phyloP scores from a whole-genome alignment of 192 early-diverging fungal species.

The Gamsiella multidivaricata region DNA sequence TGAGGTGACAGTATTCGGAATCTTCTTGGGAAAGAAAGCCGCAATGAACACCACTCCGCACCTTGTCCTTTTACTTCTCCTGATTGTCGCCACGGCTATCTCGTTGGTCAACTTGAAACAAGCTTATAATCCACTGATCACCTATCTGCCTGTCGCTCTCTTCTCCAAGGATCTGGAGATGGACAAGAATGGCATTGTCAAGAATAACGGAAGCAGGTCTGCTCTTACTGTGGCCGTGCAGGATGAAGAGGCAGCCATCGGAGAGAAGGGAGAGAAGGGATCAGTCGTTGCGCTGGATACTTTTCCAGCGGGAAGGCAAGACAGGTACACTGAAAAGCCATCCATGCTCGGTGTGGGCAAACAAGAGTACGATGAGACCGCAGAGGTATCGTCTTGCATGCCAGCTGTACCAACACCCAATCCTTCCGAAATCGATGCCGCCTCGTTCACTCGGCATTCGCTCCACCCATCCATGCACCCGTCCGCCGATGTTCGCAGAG shows the following conservation, averaged over 20 bases:
- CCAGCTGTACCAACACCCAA: slow-evolving; percentile 43
- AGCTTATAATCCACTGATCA: slow-evolving; percentile 40
- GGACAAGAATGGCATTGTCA: slow-evolving; percentile 19
- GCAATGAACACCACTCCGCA: slow-evolving; percentile 54
- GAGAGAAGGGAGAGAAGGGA: not conserved
- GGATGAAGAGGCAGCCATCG: slow-evolving; percentile 12
- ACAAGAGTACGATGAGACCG: slow-evolving; percentile 37
- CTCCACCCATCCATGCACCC: not conserved
- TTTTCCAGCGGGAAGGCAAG: too few relatives aligned
- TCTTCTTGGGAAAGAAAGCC: slow-evolving; percentile 74
- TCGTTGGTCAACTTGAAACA: slow-evolving; percentile 27
- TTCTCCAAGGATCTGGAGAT: slow-evolving; percentile 45
- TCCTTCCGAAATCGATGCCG: slow-evolving; percentile 22
- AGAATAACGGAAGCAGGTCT: not conserved
- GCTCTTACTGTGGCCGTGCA: not conserved
- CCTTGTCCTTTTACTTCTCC: slow-evolving; percentile 13
- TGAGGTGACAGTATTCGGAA: slow-evolving; percentile 75
- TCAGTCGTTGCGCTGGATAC: not conserved
- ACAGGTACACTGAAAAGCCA: too few relatives aligned
- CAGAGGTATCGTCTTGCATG: slow-evolving; percentile 32
- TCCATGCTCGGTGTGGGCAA: not conserved
- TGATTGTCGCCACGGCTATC: slow-evolving; percentile 12
- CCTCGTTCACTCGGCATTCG: not conserved
- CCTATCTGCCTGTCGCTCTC: slow-evolving; percentile 39
- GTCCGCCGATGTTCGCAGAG: not conserved